These are phyloP conservation scores for Rhodotorula toruloides DNA, from an alignment of 768 basidiomycete genomes.

Conservation along the genomic window DNA sequence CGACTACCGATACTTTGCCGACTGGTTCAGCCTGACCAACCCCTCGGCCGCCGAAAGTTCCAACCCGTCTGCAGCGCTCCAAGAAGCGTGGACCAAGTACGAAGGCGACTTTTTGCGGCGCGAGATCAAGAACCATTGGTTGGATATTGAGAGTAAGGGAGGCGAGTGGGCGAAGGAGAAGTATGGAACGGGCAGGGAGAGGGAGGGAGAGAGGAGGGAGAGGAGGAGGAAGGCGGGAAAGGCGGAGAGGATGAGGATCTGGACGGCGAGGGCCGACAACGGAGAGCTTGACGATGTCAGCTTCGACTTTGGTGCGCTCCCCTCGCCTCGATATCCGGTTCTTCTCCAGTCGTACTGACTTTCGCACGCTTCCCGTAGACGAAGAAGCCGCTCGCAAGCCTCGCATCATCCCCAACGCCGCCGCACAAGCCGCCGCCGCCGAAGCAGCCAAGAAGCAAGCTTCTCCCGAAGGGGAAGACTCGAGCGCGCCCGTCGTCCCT, in stretches of 20 bases:
- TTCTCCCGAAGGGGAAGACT: not conserved
- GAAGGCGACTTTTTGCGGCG: conserved; percentile 9
- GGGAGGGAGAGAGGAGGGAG: conserved; percentile 12
- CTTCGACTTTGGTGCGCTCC: conserved; percentile 27
- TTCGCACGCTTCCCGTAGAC: not conserved
- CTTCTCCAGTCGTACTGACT: not conserved
- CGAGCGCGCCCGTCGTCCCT: not conserved
- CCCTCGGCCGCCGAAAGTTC: conserved; percentile 4
- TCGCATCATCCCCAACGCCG: conserved; percentile 9
- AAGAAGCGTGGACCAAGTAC: conserved; percentile 39
- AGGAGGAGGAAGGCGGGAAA: conserved; percentile 13
- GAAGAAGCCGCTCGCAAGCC: conserved; percentile 17
- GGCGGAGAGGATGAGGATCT: conserved; percentile 24
- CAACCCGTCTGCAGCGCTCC: conserved; percentile 24
- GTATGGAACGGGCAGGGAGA: conserved; percentile 26
- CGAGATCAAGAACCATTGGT: conserved; percentile 9
- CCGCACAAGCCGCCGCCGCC: conserved; percentile 2
- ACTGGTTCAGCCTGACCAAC: conserved; percentile 25
- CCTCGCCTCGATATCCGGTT: not conserved
- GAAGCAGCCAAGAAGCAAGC: not conserved
- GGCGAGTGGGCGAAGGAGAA: conserved; percentile 40
- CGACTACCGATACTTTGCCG: conserved; percentile 35
- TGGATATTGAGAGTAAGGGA: conserved; percentile 4
- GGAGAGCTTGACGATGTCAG: conserved; percentile 34
- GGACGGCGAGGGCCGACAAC: conserved; percentile 17